Base-by-base conservation (phyloP, 192 early-diverging fungal species). In the Cladochytrium replicatum region DNA sequence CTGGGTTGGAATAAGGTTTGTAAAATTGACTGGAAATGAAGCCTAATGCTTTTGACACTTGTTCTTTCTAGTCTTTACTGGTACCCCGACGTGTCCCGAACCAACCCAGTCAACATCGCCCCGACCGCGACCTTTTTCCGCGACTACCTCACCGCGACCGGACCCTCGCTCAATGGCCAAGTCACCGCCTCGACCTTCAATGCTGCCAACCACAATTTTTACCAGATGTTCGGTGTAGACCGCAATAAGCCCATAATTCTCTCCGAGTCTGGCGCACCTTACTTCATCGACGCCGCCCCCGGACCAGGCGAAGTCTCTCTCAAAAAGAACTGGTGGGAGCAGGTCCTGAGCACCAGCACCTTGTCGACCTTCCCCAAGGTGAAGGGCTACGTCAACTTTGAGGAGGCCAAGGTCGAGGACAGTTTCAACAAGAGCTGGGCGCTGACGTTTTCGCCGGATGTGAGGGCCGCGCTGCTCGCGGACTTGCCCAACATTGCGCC, bases 171-270 rank as follows among this genome's bases (percentile, higher is more conserved):
- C 24, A 17, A 37, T 37, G 34, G 13, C 13, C 5, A 48, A 11
- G 6, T 26, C n/a, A 5, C 7, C 41, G 5, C 6, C 3, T 17
- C 3, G 43, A 43, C 22, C 8, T n/a, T 2, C 23, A 27, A 11
- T 4, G 48, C 8, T 3, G 6, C 19, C n/a, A n/a, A 8, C 32
- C 1, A 48, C 50, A 34, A 65, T 41, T 72, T 72, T 50, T 72
- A 72, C 70, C 4, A 26, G 19, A 29, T 45, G 6, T 72, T 72
- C 46, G 48, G 37, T 13, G 64, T 43, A 3, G 41, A 40, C 7
- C 21, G 43, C 4, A 55, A 52, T 19, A 72, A 72, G 49, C 70
- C 70, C 2, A 46, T 72, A 37, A 54, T 62, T 26, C 24, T 72
- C 11, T 52, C 70, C 15, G 70, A 72, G 38, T 64, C 63, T 0